A percentile compares a stretch with the other conserved stretches of the same genome.
Evolutionary conservation across 2,329 filamentous ascomycete species (phyloP).

Genomic region (Pseudopithomyces maydicus): DNA sequence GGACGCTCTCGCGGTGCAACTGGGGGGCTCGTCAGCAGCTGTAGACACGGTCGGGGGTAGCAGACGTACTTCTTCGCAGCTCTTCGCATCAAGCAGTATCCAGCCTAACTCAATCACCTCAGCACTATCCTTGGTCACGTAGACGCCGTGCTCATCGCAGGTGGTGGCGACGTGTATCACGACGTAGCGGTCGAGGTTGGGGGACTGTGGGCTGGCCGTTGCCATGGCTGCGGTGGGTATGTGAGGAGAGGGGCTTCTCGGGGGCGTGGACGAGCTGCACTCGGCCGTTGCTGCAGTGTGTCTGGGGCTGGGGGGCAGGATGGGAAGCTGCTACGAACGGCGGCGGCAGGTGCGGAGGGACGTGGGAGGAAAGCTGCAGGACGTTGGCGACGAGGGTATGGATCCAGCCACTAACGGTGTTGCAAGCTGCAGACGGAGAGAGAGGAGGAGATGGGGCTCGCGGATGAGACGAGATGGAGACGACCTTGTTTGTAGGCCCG

Average conservation of each 20-base stretch:
- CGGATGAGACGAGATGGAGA: slow-evolving; percentile 18
- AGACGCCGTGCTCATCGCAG: slow-evolving; percentile 98
- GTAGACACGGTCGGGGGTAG: slow-evolving; percentile 10
- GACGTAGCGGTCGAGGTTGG: slow-evolving; percentile 85
- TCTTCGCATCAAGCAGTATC: slow-evolving; percentile 92
- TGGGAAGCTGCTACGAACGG: neutral
- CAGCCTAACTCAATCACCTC: slow-evolving; percentile 99
- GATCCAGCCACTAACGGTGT: slow-evolving; percentile 13
- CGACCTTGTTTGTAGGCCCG: neutral
- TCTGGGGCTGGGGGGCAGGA: neutral
- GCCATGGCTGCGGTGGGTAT: slow-evolving; percentile 24
- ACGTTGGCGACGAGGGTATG: slow-evolving; percentile 18
- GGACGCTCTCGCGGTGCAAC: slow-evolving; percentile 93
- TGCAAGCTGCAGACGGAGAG: slow-evolving; percentile 20
- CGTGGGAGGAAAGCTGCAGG: slow-evolving; percentile 8
- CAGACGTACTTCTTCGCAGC: slow-evolving; percentile 78
- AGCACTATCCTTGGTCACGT: slow-evolving; percentile 98
- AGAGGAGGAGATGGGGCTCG: slow-evolving; percentile 19
- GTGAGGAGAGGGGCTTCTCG: neutral
- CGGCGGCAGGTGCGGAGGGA: neutral
- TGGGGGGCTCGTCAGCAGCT: slow-evolving; percentile 52
- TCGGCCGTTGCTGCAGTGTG: slow-evolving; percentile 10
- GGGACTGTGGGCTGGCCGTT: slow-evolving; percentile 37
- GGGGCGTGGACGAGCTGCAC: slow-evolving; percentile 6
- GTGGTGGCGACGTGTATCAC: slow-evolving; percentile 99